Percentiles rank a stretch among this genome's conserved stretches.
phyloP scores from a whole-genome alignment of 257 asterid genomes.

The Solanum bulbocastanum region DNA sequence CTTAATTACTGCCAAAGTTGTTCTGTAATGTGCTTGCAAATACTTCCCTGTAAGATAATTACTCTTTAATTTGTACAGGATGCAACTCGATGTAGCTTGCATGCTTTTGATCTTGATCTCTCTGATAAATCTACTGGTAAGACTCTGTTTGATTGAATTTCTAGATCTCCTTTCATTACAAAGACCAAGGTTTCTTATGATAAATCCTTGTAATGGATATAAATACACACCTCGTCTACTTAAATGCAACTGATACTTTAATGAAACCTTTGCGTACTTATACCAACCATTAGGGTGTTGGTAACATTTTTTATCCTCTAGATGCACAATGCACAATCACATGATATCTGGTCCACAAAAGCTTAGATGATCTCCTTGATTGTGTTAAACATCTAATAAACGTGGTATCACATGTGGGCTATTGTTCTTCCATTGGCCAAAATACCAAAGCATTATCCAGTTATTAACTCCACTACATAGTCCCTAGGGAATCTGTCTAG shows the following conservation, averaged over 20 bases:
- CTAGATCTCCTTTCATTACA: background rate
- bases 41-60: background rate
- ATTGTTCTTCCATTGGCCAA: background rate
- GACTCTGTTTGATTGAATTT: background rate
- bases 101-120: conserved; percentile 63
- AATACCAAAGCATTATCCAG: background rate
- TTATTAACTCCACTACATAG: background rate
- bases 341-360: background rate
- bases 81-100: conserved; percentile 20
- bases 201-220: background rate
- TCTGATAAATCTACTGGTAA: conserved; percentile 42
- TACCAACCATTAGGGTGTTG: background rate
- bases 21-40: background rate
- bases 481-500: background rate
- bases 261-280: background rate
- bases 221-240: background rate
- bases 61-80: background rate
- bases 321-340: background rate
- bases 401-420: background rate
- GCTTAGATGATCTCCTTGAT: background rate
- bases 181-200: background rate
- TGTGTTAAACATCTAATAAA: background rate
- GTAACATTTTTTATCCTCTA: background rate
- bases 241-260: background rate
- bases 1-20: background rate